Conservation (phyloP, 495 filamentous ascomycete species). For the Penicillium pancosmium region DNA sequence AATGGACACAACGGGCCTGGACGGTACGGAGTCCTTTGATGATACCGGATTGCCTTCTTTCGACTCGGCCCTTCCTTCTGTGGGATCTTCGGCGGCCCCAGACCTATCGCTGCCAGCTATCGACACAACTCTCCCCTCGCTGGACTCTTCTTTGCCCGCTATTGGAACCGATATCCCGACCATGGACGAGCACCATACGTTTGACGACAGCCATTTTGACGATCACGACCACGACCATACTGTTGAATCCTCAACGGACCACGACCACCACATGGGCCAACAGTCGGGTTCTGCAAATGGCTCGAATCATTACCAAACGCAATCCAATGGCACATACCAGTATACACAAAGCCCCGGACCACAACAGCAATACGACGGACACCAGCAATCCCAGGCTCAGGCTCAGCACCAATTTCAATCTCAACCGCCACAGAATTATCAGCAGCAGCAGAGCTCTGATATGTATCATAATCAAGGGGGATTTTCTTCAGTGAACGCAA, state of each 20-base stretch:
- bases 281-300: slow-evolving; percentile 29
- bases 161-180: slow-evolving; percentile 38
- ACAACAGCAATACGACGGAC: slow-evolving; percentile 26
- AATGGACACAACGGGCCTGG: slow-evolving; percentile 25
- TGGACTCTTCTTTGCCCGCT: slow-evolving; percentile 41
- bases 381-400: slow-evolving; percentile 25
- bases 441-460: slow-evolving; percentile 37
- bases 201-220: slow-evolving; percentile 23
- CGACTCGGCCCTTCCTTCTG: slow-evolving; percentile 35
- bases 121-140: slow-evolving; percentile 38
- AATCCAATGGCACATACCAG: slow-evolving; percentile 38
- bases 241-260: slow-evolving; percentile 11
- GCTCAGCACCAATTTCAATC: slow-evolving; percentile 34
- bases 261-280: slow-evolving; percentile 40
- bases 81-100: slow-evolving; percentile 26
- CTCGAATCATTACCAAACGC: slow-evolving; percentile 26
- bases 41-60: slow-evolving; percentile 39
- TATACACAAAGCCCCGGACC: slow-evolving; percentile 28
- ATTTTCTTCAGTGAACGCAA: slow-evolving; percentile 30
- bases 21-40: slow-evolving; percentile 22
- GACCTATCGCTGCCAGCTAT: slow-evolving; percentile 44
- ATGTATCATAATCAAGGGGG: slow-evolving; percentile 40
- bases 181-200: slow-evolving; percentile 31
- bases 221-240: slow-evolving; percentile 19
- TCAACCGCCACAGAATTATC: slow-evolving; percentile 37